Evolutionary conservation across 2,329 filamentous ascomycete genomes (phyloP).

Genomic region (Amauroascus niger): DNA sequence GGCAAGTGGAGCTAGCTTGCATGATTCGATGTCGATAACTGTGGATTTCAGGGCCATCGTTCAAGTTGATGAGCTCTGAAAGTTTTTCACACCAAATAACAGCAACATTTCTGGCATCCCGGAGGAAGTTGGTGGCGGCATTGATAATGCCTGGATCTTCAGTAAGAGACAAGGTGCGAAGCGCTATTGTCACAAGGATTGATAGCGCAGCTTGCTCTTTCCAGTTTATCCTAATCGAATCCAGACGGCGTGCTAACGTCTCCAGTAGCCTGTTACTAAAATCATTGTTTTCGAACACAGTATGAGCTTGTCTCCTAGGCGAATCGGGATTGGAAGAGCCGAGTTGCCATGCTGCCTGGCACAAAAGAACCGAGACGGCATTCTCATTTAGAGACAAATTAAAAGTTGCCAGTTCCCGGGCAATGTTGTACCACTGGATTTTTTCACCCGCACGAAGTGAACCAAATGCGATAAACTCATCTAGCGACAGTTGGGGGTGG

Average conservation of each 20-base stretch:
- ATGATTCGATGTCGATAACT: slow-evolving; percentile 29
- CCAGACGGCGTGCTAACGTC: slow-evolving; percentile 26
- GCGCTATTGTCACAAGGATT: slow-evolving; percentile 36
- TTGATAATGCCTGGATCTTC: slow-evolving; percentile 17
- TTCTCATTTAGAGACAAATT: slow-evolving; percentile 44
- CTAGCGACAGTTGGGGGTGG: slow-evolving; percentile 40
- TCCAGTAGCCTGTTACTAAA: slow-evolving; percentile 26
- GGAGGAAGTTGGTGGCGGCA: slow-evolving; percentile 27
- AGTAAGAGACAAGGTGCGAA: slow-evolving; percentile 38
- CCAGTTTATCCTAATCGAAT: slow-evolving; percentile 41
- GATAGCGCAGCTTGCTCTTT: slow-evolving; percentile 41
- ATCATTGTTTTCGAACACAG: slow-evolving; percentile 36
- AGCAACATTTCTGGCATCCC: slow-evolving; percentile 26
- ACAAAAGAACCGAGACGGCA: slow-evolving; percentile 41
- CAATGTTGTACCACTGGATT: slow-evolving; percentile 50
- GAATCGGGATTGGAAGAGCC: slow-evolving; percentile 28
- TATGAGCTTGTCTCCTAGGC: slow-evolving; percentile 21
- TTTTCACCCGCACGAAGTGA: slow-evolving; percentile 40
- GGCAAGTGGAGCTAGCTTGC: slow-evolving; percentile 37
- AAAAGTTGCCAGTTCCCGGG: slow-evolving; percentile 42
- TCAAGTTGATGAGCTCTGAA: slow-evolving; percentile 19
- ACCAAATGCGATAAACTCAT: slow-evolving; percentile 48
- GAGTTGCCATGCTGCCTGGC: slow-evolving; percentile 36
- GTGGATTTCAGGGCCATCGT: slow-evolving; percentile 23
- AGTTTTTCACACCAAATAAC: slow-evolving; percentile 36